Evolutionary conservation across 2,329 filamentous ascomycete species (phyloP).

Genomic region (Colletotrichum sansevieriae): DNA sequence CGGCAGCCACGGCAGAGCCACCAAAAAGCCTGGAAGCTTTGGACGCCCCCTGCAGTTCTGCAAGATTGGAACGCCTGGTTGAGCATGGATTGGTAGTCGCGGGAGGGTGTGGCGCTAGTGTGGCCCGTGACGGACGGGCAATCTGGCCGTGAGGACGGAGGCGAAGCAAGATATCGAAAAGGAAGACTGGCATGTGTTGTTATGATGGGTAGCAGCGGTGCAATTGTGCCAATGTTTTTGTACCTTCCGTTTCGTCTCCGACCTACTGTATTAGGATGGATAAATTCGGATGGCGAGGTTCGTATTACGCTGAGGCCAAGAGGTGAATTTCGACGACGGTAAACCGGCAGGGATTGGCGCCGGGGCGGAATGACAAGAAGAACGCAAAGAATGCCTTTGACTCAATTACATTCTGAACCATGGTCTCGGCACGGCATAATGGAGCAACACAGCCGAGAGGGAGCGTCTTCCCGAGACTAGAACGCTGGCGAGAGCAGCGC

Average conservation of each 20-base stretch:
- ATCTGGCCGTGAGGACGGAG: conserved; percentile 1
- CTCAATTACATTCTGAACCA: conserved; percentile 18
- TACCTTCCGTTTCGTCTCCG: conserved; percentile 19
- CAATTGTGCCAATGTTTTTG: conserved; percentile 15
- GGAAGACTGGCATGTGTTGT: conserved; percentile 34
- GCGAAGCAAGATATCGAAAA: conserved; percentile 35
- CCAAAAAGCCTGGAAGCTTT: conserved; percentile 26
- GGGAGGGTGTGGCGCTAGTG: conserved; percentile 23
- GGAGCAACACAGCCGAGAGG: conserved; percentile 23
- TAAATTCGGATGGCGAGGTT: conserved; percentile 6
- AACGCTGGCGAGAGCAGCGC: conserved; percentile 13
- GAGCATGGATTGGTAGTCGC: conserved; percentile 30
- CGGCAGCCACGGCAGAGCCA: conserved; percentile 36
- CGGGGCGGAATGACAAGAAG: conserved; percentile 21
- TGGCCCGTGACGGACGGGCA: neutral
- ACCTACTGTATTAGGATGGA: conserved; percentile 19
- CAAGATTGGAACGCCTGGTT: conserved; percentile 30
- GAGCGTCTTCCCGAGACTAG: conserved; percentile 16
- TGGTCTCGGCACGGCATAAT: conserved; percentile 35
- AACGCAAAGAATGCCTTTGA: conserved; percentile 33
- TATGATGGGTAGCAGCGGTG: conserved; percentile 11
- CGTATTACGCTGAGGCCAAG: conserved; percentile 15
- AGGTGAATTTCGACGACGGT: conserved; percentile 18
- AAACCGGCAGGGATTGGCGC: neutral
- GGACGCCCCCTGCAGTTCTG: conserved; percentile 31